Evolutionary conservation across 352 stramenopile species (phyloP), one percentile per base, ranked within the genome.

Genomic region (Aphanomyces invadans): DNA sequence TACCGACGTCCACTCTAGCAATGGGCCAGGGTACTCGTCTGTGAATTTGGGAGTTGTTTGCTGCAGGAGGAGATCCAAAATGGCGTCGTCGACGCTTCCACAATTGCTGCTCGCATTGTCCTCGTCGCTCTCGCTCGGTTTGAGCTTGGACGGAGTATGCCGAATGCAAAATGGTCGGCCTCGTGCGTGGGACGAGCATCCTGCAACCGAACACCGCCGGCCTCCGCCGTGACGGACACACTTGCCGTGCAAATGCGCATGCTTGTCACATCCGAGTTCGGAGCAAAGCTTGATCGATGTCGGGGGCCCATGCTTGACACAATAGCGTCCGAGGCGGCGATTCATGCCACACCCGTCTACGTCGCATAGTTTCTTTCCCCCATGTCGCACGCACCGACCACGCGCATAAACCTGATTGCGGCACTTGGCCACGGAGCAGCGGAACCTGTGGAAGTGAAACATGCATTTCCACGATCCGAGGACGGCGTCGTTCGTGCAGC

Each of bases 341-440:
- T 55, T 60, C 19, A 9, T 11, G 10, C 9, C 19, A 38, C 59
- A 66, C 17, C 46, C 59, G 17, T 56, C 19, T 11, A 57, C 59
- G 5, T 21, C 10, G 28, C 59, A 66, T 1, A 9, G 28, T 29
- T 33, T 31, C 39, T 66, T 66, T 4, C 59, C 59, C 11, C 59
- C 59, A 17, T 66, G 59, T 4, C 59, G 59, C 2, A 66, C 59
- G 33, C 59, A 66, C 25, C 28, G 46, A 12, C 36, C 3, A 2
- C 59, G 59, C 15, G 59, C 59, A 28, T 66, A 66, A 0, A 66
- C 59, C 33, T 66, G 59, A 29, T 66, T 66, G 46, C 15, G 21
- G 31, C 59, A 57, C 28, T 62, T 15, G 54, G n/a, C 17, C 11
- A 48, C 12, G 32, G 19, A 44, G 36, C 54, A 62, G 17, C 28